A percentile compares a stretch with the other conserved stretches of the same genome.
phyloP scores from a whole-genome alignment of 768 basidiomycete species.

The Termitomyces sp. region DNA sequence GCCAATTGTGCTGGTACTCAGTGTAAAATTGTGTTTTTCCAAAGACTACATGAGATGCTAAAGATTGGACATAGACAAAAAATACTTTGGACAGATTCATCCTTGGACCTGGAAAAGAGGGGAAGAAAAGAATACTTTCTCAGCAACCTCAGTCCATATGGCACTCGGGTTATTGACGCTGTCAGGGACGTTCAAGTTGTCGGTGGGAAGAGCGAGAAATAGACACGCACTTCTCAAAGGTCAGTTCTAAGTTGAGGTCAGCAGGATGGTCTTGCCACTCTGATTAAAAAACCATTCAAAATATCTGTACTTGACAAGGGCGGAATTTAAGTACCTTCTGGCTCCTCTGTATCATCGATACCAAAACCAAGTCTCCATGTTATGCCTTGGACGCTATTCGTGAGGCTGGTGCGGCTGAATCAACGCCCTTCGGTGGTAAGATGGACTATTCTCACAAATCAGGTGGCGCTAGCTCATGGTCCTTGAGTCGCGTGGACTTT shows the following conservation, averaged over 20 bases:
- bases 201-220: not conserved
- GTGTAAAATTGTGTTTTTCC: not conserved
- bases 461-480: conserved; percentile 49
- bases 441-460: conserved; percentile 39
- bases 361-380: conserved; percentile 62
- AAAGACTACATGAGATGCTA: not conserved
- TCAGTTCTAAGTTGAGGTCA: conserved; percentile 44
- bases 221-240: conserved; percentile 38
- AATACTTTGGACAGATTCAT: not conserved
- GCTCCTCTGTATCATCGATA: conserved; percentile 40
- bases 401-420: conserved; percentile 25
- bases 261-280: conserved; percentile 59
- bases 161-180: conserved; percentile 52
- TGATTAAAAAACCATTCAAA: conserved; percentile 15
- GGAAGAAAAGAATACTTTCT: conserved; percentile 3
- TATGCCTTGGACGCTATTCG: conserved; percentile 52
- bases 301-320: not conserved
- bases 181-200: not conserved
- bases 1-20: not conserved
- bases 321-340: conserved; percentile 40
- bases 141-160: conserved; percentile 33
- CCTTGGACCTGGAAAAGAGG: conserved; percentile 7
- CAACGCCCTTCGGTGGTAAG: conserved; percentile 1
- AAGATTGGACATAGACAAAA: not conserved
- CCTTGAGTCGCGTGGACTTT: conserved; percentile 47